Base-by-base conservation (phyloP, 2,329 filamentous ascomycete genomes). In the Parascedosporium putredinis region DNA sequence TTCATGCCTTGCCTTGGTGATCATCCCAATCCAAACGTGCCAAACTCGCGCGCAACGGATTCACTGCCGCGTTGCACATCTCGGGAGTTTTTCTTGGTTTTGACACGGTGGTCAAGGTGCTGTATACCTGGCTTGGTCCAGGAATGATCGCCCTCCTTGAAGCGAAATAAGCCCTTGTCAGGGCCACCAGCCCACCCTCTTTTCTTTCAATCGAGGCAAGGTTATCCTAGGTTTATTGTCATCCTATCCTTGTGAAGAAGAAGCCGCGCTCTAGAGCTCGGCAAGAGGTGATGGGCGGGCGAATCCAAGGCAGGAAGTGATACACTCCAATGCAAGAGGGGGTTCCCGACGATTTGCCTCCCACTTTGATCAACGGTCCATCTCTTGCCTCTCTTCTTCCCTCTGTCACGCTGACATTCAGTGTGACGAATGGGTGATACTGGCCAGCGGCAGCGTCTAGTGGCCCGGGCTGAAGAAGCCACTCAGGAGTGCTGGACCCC, bases 31-130 rank as follows among this genome's bases (percentile, higher is more conserved):
- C 23, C 33, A 14, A 18, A 33, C 12, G 46, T 27, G 33, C 46
- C 38, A 42, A 42, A 12, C n/a, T n/a, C n/a, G n/a, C 3, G 38
- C 38, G 34, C 20, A 38, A 18, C 18, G 33, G 47, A 50, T 50
- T 50, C 44, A 16, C 47, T 38, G 47, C 38, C 36, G 47, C 44
- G 43, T 50, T 33, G 47, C 47, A 50, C 47, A 50, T 50, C 47
- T 50, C 47, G 47, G 47, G 25, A 42, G n/a, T 16, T 25, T 48
- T 48, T 48, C 25, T 48, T 36, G 18, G 23, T 42, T 43, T 18
- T 50, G 14, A n/a, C 24, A 22, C 33, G 31, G 22, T 25, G 22
- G n/a, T 31, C 14, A 31, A 31, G 45, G 29, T n/a, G 44, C 18
- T 10, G 29, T 23, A 24, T 38, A 24, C 31, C 31, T 48, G 31